Evolutionary conservation across 1,139 yeast genomes (phyloP), one percentile per base, ranked within the genome.

Genomic region (Casaregolazyma lundiana): DNA sequence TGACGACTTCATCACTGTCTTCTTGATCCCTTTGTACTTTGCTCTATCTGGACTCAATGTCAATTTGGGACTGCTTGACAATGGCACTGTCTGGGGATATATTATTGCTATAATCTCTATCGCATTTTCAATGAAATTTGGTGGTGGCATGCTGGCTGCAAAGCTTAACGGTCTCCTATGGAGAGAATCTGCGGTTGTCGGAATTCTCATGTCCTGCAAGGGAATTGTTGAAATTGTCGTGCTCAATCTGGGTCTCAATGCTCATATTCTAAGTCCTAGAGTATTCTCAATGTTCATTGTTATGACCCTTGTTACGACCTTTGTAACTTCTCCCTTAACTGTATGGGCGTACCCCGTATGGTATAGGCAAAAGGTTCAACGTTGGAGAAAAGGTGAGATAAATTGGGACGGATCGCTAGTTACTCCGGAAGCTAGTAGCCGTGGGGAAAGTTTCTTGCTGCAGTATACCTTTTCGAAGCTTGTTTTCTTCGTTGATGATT

Each of bases 141-240:
- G 69, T 35, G 89, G 92, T 13, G 92, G 92, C 1, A 68, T 78
- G 38, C 50, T 81, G 7, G 81, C 84, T 36, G 83, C 89, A 1
- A 78, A 73, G 54, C 54, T 78, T 35, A 75, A 75, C 60, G 84
- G 84, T 2, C 66, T 84, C 43, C 70, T 72, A 43, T 81, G 84
- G 83, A 75, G 88, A 58, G 92, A 84, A 61, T 77, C 88, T 1
- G 63, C 81, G 30, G 74, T 89, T 1, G 90, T 84, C 30, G 94
- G 94, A 46, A 76, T 83, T n/a, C 72, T 85, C 55, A 84, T 85
- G 92, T 83, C 90, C 8, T 85, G 95, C 72, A 85, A 85, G 63
- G 95, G 95, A 65, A 83, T 84, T 54, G 90, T 84, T 26, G 61
- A 58, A 39, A 53, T 85, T 59, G 90, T 85, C 42, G 94, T 84